Conservation (phyloP, 352 stramenopile species). For the Pilasporangium apinafurcum region DNA sequence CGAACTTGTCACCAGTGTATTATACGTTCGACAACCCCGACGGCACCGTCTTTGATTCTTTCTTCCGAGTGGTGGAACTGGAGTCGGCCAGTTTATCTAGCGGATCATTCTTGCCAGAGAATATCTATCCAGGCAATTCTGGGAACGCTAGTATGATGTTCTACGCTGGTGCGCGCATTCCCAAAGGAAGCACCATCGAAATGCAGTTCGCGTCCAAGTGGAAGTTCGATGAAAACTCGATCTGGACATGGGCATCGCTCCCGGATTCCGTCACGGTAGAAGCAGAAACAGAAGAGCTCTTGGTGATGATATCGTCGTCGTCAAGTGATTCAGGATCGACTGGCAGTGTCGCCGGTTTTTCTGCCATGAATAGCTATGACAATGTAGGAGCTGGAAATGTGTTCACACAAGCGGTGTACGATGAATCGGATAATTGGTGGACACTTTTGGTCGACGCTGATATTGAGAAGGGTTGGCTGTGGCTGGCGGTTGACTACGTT, state of each 20-base stretch:
- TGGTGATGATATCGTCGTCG: not conserved
- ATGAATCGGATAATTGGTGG: constrained; percentile 22
- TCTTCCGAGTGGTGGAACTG: constrained; percentile 48
- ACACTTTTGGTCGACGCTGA: constrained; percentile 36
- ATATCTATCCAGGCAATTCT: constrained; percentile 79
- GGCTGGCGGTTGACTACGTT: constrained; percentile 53
- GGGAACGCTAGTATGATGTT: constrained; percentile 74
- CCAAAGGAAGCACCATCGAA: constrained; percentile 36
- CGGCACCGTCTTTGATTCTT: constrained; percentile 64
- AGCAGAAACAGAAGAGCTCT: too few species aligned
- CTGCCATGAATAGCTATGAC: too few species aligned
- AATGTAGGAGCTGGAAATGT: not conserved
- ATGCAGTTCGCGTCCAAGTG: constrained; percentile 59
- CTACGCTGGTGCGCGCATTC: constrained; percentile 60
- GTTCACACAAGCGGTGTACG: constrained; percentile 5
- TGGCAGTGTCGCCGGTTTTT: too few species aligned
- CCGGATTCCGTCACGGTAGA: constrained; percentile 9
- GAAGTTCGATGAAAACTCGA: constrained; percentile 39
- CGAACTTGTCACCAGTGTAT: constrained; percentile 63
- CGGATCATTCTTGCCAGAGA: constrained; percentile 73
- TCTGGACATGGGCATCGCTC: constrained; percentile 48
- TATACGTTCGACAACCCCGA: constrained; percentile 73
- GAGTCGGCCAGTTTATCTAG: constrained; percentile 44
- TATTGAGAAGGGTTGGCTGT: constrained; percentile 66
- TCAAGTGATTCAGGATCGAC: not conserved